Evolutionary conservation across 75 land plant genomes (phyloP), one percentile per base, ranked within the genome.

Genomic region (Ceratopteris richardii): DNA sequence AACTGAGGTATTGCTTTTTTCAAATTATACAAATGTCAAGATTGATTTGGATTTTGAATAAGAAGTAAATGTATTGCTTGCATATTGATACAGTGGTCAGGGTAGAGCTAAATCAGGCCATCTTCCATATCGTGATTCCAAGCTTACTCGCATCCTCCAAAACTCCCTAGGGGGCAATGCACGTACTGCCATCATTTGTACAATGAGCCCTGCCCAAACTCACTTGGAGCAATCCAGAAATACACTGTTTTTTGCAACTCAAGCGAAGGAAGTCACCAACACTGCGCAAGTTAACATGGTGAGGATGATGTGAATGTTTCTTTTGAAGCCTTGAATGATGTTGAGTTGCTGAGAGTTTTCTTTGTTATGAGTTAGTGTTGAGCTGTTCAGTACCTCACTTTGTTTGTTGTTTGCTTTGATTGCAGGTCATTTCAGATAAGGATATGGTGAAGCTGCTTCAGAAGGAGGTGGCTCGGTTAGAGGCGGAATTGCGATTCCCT

Each of bases 151-250:
- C 18, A 86, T 95, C 43, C 56, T 95, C 47, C 99, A 95, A 62
- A 77, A 79, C 22, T 81, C 84, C 20, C 74, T 95, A 56, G 99
- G 99, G 53, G 99, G 99, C 47, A 95, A 95, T 78, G 88, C 96
- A 18, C 71, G 86, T 62, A 95, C 96, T 53, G 99, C 99, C 41
- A 95, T 95, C n/a, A 84, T 95, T 28, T 95, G 99, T 69, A 95
- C 99, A 13, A 77, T 95, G 82, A 82, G 97, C 61, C 99, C 99
- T 69, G 99, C 99, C 46, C 61, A 79, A 41, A 76, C 83, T 44
- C 92, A 90, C 76, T 78, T 80, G 42, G 99, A 95, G 58, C 99
- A 95, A 71, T 86, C 99, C 13, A 68, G 92, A 44, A 95, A 90
- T 43, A 95, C 99, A 1, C 88, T 95, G 21, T 60, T 82, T 44